A percentile compares a stretch with the other conserved stretches of the same genome.
phyloP scores from a whole-genome alignment of 2,329 filamentous ascomycete species.

The Fusarium sp. region DNA sequence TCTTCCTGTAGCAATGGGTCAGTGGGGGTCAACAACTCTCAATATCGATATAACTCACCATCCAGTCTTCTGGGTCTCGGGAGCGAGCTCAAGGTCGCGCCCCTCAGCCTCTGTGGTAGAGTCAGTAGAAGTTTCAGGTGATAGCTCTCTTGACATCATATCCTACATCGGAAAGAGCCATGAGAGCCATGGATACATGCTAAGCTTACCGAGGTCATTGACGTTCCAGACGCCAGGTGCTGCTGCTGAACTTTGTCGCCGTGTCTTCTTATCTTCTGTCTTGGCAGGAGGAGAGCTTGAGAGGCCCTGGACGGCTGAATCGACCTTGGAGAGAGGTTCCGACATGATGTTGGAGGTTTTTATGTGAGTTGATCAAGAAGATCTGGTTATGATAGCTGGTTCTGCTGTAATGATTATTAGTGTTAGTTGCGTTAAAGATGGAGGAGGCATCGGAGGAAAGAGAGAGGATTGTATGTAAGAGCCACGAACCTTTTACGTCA shows the following conservation, averaged over 20 bases:
- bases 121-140: constrained; percentile 31
- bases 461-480: constrained; percentile 1
- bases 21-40: constrained; percentile 11
- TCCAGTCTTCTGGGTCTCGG: constrained; percentile 88
- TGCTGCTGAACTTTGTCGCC: constrained; percentile 79
- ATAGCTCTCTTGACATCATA: not conserved
- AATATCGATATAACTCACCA: constrained; percentile 72
- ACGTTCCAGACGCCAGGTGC: constrained; percentile 79
- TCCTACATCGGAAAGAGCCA: constrained; percentile 30
- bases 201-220: constrained; percentile 81
- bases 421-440: constrained; percentile 27
- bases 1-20: constrained; percentile 75
- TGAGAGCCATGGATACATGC: constrained; percentile 2
- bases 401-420: constrained; percentile 27
- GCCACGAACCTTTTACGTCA: constrained; percentile 42
- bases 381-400: constrained; percentile 35
- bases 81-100: constrained; percentile 72
- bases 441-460: constrained; percentile 13
- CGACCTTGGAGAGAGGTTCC: constrained; percentile 83
- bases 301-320: constrained; percentile 88
- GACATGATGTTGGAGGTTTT: constrained; percentile 52
- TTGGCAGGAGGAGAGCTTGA: constrained; percentile 72
- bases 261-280: constrained; percentile 63
- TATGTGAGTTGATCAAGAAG: constrained; percentile 44
- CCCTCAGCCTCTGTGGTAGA: constrained; percentile 75